Base-by-base conservation (phyloP, 148 eudicot species). In the Spergularia marina region DNA sequence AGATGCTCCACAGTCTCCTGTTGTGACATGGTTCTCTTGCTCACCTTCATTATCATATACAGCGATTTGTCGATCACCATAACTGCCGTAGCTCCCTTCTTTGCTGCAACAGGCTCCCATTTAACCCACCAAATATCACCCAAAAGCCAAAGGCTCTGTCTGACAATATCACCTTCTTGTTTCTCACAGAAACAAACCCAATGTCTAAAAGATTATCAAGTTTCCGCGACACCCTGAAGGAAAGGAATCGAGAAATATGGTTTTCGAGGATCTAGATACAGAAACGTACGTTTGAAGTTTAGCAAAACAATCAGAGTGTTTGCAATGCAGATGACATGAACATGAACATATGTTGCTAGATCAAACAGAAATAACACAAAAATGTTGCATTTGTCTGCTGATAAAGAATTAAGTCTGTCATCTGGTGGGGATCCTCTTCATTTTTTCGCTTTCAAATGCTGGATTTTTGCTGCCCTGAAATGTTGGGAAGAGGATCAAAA, bases 41-140 rank as follows among this genome's bases (percentile, higher is more conserved):
- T 77, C 83, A 17, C 49, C 51, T 18, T 41, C 73, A 30, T 76
- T 68, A 25, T 47, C 78, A 39, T 65, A 47, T 8, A 23, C 69
- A 20, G 57, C 75, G 17, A 56, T 71, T 4, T 74, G 80, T 34
- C 79, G 84, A 39, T 78, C 82, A 41, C 55, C 41, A 34, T 57
- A 67, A 40, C 66, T 78, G 2, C 84, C 79, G 66, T 70, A 72
- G 47, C 65, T 78, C 4, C 61, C 83, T n/a, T 83, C 83, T 74
- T 76, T 82, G 63, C 90, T 88, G 76, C 97, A 94, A 80, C 97
- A 91, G 21, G 92, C 89, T 70, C 98, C 97, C 98, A 94, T 92
- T 73, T 61, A 70, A 69, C 39, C 73, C 65, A 30, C 72, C 56
- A 76, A 56, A 54, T 44, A 20, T 12, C 12, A 1, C 36, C 17